Evolutionary conservation across 2,329 filamentous ascomycete species (phyloP).

Genomic region (Apiospora marii): DNA sequence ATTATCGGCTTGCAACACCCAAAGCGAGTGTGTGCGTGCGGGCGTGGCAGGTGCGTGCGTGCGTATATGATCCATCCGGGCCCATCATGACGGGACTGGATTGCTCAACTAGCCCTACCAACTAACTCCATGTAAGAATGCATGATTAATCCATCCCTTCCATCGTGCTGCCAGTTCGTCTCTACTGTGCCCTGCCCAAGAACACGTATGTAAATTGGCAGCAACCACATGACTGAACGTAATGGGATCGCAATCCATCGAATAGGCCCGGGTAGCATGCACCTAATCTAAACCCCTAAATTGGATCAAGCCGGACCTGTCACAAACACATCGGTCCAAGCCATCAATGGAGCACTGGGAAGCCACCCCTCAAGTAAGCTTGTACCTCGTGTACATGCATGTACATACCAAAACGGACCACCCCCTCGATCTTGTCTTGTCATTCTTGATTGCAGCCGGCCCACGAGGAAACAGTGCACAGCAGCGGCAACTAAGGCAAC

Average conservation of each 20-base stretch:
- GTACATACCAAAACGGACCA: conserved; percentile 19
- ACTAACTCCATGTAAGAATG: background rate
- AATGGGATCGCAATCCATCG: background rate
- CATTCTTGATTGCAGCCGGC: conserved; percentile 21
- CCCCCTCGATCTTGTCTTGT: conserved; percentile 18
- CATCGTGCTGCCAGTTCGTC: conserved; percentile 11
- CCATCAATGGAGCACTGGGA: background rate
- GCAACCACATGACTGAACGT: conserved; percentile 13
- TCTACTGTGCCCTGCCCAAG: background rate
- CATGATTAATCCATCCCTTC: background rate
- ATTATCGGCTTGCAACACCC: background rate
- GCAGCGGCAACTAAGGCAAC: conserved; percentile 22
- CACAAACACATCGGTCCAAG: conserved; percentile 16
- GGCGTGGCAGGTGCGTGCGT: too few species aligned
- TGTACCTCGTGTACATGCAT: conserved; percentile 16
- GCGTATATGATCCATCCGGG: background rate
- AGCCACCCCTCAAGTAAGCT: background rate
- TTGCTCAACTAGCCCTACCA: background rate
- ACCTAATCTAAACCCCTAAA: conserved; percentile 22
- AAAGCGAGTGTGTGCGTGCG: background rate
- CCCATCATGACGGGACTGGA: background rate
- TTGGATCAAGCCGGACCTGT: conserved; percentile 14
- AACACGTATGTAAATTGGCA: background rate
- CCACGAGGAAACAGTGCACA: conserved; percentile 23
- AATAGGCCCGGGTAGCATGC: conserved; percentile 12